Percentiles rank a stretch among this genome's conserved stretches.
phyloP scores from a whole-genome alignment of 371 early-diverging fungal species.

The Mortierella sp. region DNA sequence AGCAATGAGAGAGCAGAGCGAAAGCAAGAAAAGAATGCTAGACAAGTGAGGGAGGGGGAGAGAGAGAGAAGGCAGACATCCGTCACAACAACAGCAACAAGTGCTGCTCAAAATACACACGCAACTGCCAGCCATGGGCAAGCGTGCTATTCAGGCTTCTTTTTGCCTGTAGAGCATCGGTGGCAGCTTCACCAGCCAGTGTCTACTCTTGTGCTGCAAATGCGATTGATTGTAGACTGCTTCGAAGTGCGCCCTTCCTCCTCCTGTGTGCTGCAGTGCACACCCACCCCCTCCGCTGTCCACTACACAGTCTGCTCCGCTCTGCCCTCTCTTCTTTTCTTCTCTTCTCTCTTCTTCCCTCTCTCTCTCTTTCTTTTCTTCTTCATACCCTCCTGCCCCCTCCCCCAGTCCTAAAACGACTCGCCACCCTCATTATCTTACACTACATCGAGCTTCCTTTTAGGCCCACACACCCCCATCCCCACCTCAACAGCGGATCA shows the following conservation, averaged over 20 bases:
- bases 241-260: no score
- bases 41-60: no score
- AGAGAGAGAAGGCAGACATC: no score
- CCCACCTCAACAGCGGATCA: background rate
- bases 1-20: background rate
- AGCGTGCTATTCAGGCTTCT: no score
- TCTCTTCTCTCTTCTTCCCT: background rate
- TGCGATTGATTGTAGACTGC: no score
- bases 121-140: no score
- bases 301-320: background rate
- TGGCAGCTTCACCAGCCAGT: no score
- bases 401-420: background rate
- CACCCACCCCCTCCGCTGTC: background rate
- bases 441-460: constrained; percentile 4
- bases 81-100: no score
- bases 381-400: constrained; percentile 8
- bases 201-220: no score
- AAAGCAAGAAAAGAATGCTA: background rate
- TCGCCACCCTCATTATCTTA: background rate
- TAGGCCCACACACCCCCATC: background rate
- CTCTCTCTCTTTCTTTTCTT: background rate
- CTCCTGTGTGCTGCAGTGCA: background rate
- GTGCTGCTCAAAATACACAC: no score
- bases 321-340: background rate
- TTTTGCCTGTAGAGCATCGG: no score